Percentiles rank a stretch among this genome's conserved stretches.
phyloP scores from a whole-genome alignment of 331 rosid genomes.

The Ulmus americana region DNA sequence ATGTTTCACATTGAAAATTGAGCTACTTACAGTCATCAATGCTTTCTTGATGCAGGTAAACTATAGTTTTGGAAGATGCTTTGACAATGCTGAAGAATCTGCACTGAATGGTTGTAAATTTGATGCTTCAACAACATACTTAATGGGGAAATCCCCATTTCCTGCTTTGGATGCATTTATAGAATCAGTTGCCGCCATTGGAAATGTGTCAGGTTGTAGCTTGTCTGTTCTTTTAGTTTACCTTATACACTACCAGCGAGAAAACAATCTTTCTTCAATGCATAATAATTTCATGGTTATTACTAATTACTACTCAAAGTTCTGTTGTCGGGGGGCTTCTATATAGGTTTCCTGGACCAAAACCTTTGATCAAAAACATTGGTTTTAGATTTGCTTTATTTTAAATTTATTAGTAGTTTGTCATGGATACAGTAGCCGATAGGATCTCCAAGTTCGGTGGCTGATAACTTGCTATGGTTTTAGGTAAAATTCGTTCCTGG shows the following conservation, averaged over 20 bases:
- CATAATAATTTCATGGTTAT: neutral
- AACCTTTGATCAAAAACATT: too few species aligned
- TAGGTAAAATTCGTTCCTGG: conserved; percentile 87
- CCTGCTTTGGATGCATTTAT: conserved; percentile 69
- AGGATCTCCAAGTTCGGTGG: neutral
- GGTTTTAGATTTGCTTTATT: too few species aligned
- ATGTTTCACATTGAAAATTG: too few species aligned
- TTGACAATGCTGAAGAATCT: conserved; percentile 31
- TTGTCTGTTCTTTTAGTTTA: too few species aligned
- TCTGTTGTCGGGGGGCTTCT: neutral
- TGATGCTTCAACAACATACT: conserved; percentile 54
- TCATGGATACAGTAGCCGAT: too few species aligned
- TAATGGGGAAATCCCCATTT: conserved; percentile 72
- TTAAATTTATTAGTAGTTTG: too few species aligned
- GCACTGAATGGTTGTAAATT: conserved; percentile 31
- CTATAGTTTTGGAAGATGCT: conserved; percentile 29
- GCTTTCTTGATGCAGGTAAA: too few species aligned
- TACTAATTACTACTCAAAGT: too few species aligned
- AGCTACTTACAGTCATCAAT: too few species aligned
- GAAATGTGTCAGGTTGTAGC: conserved; percentile 62
- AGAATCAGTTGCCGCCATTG: conserved; percentile 55
- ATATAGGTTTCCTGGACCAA: neutral
- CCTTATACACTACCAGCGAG: too few species aligned
- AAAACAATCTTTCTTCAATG: too few species aligned
- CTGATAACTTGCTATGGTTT: conserved; percentile 23